A percentile compares a stretch with the other conserved stretches of the same genome.
Evolutionary conservation across 768 basidiomycete genomes (phyloP).

Genomic region (Kwoniella botswanensis): DNA sequence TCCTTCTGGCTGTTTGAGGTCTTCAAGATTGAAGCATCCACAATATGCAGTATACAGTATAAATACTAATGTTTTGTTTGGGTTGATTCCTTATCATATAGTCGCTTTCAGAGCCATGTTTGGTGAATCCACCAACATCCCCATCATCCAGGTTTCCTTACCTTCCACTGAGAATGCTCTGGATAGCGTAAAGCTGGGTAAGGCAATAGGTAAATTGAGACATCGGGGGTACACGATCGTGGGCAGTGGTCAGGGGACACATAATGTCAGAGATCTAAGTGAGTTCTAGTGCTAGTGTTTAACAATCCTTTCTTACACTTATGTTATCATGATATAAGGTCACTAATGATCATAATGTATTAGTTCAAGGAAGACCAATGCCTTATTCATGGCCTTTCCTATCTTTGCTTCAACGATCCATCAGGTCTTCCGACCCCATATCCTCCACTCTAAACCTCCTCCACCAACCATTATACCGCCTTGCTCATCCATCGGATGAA

Average conservation of each 20-base stretch:
- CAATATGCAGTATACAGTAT: too few relatives aligned
- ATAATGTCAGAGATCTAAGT: conserved; percentile 54
- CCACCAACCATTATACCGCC: conserved; percentile 68
- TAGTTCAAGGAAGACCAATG: conserved; percentile 31
- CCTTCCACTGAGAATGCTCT: conserved; percentile 35
- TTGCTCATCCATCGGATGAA: conserved; percentile 75
- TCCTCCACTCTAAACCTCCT: conserved; percentile 59
- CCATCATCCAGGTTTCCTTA: conserved; percentile 50
- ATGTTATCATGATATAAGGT: too few relatives aligned
- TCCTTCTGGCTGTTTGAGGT: not conserved
- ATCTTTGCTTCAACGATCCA: conserved; percentile 17
- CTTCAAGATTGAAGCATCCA: not conserved
- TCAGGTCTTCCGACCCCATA: conserved; percentile 22
- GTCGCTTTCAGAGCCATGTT: conserved; percentile 46
- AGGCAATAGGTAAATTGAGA: conserved; percentile 36
- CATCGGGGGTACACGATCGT: conserved; percentile 51
- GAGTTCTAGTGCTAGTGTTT: conserved; percentile 18
- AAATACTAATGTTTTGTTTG: too few relatives aligned
- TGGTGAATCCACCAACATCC: conserved; percentile 29
- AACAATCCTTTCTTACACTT: too few relatives aligned
- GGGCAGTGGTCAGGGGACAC: conserved; percentile 51
- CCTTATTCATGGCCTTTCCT: conserved; percentile 41
- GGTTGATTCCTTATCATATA: not conserved
- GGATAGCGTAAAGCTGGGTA: conserved; percentile 46
- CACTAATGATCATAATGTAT: not conserved